These are phyloP conservation scores for Arachnomyces sp. DNA, from an alignment of 2,329 filamentous ascomycete genomes.

Conservation along the genomic window DNA sequence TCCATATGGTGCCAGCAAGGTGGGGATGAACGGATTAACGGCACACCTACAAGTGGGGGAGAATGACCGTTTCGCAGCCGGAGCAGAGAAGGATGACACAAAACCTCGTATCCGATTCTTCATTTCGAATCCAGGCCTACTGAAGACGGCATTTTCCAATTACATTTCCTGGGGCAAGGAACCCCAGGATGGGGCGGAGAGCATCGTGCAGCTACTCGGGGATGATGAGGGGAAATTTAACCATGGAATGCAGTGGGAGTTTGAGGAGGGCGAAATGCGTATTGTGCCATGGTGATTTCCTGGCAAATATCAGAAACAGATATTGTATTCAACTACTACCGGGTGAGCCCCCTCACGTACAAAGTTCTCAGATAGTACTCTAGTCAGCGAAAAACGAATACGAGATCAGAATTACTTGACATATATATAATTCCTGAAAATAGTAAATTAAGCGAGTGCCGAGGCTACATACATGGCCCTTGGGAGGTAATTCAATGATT, in stretches of 20 bases:
- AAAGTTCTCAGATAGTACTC: too few relatives aligned
- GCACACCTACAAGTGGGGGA: constrained; percentile 19
- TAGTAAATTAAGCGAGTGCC: too few relatives aligned
- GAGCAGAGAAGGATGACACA: constrained; percentile 3
- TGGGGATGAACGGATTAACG: constrained; percentile 32
- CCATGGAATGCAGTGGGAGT: constrained; percentile 18
- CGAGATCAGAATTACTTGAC: too few relatives aligned
- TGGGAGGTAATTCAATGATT: too few relatives aligned
- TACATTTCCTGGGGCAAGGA: constrained; percentile 13
- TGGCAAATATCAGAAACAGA: too few relatives aligned
- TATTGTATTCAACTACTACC: too few relatives aligned
- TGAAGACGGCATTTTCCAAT: constrained; percentile 22
- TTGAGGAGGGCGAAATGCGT: constrained; percentile 17
- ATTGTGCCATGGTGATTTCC: constrained; percentile 18
- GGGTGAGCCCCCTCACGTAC: too few relatives aligned
- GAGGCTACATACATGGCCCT: too few relatives aligned
- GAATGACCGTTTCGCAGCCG: constrained; percentile 11
- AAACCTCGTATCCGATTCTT: constrained; percentile 13
- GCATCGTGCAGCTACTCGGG: constrained; percentile 15
- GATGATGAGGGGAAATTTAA: constrained; percentile 13
- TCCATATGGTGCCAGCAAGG: constrained; percentile 31
- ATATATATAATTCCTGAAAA: too few relatives aligned
- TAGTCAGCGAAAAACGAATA: too few relatives aligned
- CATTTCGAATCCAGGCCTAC: constrained; percentile 15
- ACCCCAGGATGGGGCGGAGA: constrained; percentile 19